Evolutionary conservation across 768 basidiomycete species (phyloP).

Genomic region (Pleurotus platypus): DNA sequence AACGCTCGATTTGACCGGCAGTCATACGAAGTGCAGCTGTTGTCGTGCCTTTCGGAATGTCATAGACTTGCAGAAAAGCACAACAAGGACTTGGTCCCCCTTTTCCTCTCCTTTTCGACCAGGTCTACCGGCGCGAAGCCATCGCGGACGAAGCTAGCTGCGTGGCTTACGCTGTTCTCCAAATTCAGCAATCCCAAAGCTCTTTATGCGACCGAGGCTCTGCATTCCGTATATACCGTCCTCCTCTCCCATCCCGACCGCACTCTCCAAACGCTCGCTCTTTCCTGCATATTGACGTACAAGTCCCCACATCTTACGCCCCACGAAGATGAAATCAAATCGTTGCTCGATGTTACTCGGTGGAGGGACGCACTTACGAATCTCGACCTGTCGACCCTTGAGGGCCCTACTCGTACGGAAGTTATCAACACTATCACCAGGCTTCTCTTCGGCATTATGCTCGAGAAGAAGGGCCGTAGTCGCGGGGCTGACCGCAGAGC

Average conservation of each 20-base stretch:
- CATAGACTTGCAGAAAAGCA: constrained; percentile 79
- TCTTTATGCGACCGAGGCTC: constrained; percentile 59
- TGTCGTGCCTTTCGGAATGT: constrained; percentile 63
- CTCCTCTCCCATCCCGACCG: constrained; percentile 85
- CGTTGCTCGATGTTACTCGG: constrained; percentile 76
- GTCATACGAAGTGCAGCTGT: constrained; percentile 80
- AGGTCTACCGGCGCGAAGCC: constrained; percentile 38
- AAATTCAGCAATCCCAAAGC: constrained; percentile 95
- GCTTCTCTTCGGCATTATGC: constrained; percentile 84
- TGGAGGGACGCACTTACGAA: constrained; percentile 87
- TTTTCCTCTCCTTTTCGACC: constrained; percentile 61
- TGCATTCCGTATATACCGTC: constrained; percentile 65
- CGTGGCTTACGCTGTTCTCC: constrained; percentile 83
- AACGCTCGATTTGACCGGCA: constrained; percentile 64
- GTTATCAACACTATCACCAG: constrained; percentile 70
- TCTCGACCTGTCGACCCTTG: constrained; percentile 58
- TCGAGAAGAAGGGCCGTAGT: constrained; percentile 69
- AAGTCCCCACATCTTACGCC: constrained; percentile 55
- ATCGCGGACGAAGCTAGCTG: constrained; percentile 57
- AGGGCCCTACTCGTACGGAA: constrained; percentile 53
- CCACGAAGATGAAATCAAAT: constrained; percentile 61
- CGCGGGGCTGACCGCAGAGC: constrained; percentile 67
- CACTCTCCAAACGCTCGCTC: constrained; percentile 66
- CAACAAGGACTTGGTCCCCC: constrained; percentile 81
- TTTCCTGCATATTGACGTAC: constrained; percentile 81